Base-by-base conservation (phyloP, 352 stramenopile species). In the Pythium phragmitis region DNA sequence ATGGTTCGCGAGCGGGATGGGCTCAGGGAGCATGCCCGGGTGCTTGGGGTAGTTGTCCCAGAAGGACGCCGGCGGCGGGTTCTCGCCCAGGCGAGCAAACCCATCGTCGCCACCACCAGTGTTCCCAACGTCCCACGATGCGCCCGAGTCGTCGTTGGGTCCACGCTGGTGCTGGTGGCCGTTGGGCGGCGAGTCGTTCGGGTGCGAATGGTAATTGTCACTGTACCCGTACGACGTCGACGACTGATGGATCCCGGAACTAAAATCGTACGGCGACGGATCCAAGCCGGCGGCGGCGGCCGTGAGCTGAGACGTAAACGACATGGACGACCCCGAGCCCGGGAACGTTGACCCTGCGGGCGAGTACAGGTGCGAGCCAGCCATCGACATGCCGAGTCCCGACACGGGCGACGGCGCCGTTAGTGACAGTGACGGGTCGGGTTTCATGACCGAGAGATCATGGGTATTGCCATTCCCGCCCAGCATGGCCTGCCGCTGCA, bases 1-100 rank as follows among this genome's bases (percentile, higher is more conserved):
- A 50, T 63, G 59, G 53, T 8, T 13, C 19, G 42, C 11, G 28
- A 69, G 46, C 42, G 73, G 70, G 23, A 80, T 70, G 2, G 73
- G 70, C 33, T 80, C 73, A 9, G 52, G 51, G 19, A 70, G 57
- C 50, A 69, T 54, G 34, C 61, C 58, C 26, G 30, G 52, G 50
- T 77, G 70, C 60, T 79, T 79, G 2, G 72, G 66, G 64, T 78
- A 78, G 41, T 69, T 76, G 56, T 80, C 73, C 73, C 73, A 80
- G 48, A 80, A 77, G 41, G 70, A 64, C 14, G 70, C 64, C 4
- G 73, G 73, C 12, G 73, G 73, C 21, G 73, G 73, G 70, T 80
- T 76, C 65, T 80, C 73, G 19, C 73, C 73, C 4, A 80, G 49
- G 9, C 73, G 63, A 0, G 67, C 50, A 55, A 67, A 73, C 11